Evolutionary conservation across 1,284 basidiomycete genomes (phyloP).

Genomic region (Meripilus lineatus): DNA sequence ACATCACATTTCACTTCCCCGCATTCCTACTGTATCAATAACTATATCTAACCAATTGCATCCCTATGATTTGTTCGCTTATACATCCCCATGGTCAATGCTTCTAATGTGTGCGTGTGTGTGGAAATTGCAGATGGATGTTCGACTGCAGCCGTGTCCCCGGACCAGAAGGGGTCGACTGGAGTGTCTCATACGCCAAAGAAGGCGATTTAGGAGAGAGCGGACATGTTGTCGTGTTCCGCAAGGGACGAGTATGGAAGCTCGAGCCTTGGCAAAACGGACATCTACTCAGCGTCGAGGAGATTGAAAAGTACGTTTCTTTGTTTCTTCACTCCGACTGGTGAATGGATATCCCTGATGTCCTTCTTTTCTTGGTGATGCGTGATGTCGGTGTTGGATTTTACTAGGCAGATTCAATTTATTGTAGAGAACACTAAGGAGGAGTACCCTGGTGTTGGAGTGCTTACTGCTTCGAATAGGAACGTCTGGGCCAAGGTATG

Average conservation of each 20-base stretch:
- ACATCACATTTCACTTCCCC: too few relatives aligned
- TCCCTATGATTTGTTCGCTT: too few relatives aligned
- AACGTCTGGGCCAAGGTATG: constrained; percentile 82
- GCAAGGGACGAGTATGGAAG: constrained; percentile 77
- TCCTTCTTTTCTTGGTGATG: too few relatives aligned
- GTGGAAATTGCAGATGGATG: constrained; percentile 63
- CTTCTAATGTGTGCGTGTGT: too few relatives aligned
- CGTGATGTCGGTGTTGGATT: too few relatives aligned
- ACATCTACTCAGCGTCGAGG: constrained; percentile 60
- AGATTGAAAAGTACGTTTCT: constrained; percentile 56
- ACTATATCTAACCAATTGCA: too few relatives aligned
- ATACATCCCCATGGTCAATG: too few relatives aligned
- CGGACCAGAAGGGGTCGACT: constrained; percentile 66
- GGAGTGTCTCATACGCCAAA: constrained; percentile 67
- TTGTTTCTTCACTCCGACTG: background rate
- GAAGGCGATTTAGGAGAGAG: constrained; percentile 59
- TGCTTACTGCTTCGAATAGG: constrained; percentile 73
- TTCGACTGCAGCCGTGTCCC: constrained; percentile 89
- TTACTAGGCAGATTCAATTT: constrained; percentile 62
- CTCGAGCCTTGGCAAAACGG: constrained; percentile 55
- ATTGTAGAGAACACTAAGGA: constrained; percentile 63
- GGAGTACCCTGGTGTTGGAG: constrained; percentile 72
- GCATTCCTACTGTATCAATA: too few relatives aligned
- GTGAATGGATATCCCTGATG: background rate
- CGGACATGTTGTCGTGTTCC: constrained; percentile 74